Base-by-base conservation (phyloP, 805 yeast species). In the Candida lessepsii region DNA sequence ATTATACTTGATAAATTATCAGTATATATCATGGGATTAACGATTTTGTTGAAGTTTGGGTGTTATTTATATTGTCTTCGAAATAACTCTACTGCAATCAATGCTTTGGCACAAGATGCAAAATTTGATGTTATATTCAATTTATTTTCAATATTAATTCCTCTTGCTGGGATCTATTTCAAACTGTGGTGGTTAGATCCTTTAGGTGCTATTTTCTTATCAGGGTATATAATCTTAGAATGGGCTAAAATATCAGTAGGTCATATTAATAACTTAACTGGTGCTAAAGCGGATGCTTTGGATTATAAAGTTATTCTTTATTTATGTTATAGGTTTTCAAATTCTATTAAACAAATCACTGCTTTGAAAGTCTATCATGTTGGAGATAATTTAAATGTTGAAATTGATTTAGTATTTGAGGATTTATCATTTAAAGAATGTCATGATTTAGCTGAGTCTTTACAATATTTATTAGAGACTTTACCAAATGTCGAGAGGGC, bases 81-180 rank as follows among this genome's bases (percentile, higher is more conserved):
- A 10, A 73, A 83, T 45, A 62, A 71, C 13, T 81, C 87, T 11
- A 75, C 83, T 13, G 79, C 89, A 0, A 82, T 86, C 2, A 83
- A 80, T 53, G 95, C 95, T 0, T 64, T 85, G 40, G 86, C 90
- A 2, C 91, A 84, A 58, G 95, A 86, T 60, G 93, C 93, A 0
- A 69, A 73, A 60, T 85, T 90, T 1, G 95, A 86, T 58, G 75
- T 85, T 23, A 73, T 84, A 3, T 85, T 85, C 68, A 86, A 86
- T 61, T 52, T 72, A 1, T 82, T 83, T 30, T 84, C 93, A 1
- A 71, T 86, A 18, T 45, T 85, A 11, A 83, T 85, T 70, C 95
- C 95, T 0, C 8, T 31, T 3, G 27, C 26, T 3, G 91, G 91
- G 1, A 63, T 70, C 40, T 49, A 56, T n/a, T 57, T 73, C 13